A percentile compares a stretch with the other conserved stretches of the same genome.
Conservation (phyloP, 495 filamentous ascomycete genomes). For the Acidomyces sp. region DNA sequence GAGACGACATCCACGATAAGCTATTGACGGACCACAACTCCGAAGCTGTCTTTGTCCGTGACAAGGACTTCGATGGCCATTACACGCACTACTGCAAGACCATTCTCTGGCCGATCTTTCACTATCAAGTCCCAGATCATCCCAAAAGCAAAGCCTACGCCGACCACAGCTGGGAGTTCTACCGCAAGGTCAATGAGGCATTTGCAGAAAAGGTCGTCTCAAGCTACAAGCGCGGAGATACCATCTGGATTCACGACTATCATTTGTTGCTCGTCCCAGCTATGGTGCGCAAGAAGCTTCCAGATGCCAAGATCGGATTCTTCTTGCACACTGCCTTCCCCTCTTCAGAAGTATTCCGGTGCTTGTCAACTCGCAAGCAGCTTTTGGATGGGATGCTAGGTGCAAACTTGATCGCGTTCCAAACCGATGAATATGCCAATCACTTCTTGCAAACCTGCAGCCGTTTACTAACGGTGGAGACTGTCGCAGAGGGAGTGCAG, state of each 20-base stretch:
- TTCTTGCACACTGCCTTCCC: constrained; percentile 92
- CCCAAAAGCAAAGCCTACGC: constrained; percentile 95
- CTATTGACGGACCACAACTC: constrained; percentile 69
- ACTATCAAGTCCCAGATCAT: constrained; percentile 85
- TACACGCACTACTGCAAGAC: constrained; percentile 84
- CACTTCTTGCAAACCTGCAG: constrained; percentile 93
- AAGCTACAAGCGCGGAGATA: constrained; percentile 72
- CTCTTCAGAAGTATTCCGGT: constrained; percentile 88
- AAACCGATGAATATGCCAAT: constrained; percentile 79
- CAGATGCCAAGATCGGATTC: constrained; percentile 86
- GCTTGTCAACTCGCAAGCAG: constrained; percentile 68
- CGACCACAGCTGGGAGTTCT: constrained; percentile 91
- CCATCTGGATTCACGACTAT: constrained; percentile 91
- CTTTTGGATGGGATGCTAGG: constrained; percentile 83
- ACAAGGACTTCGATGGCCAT: constrained; percentile 82
- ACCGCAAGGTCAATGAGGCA: constrained; percentile 75
- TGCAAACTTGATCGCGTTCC: constrained; percentile 80
- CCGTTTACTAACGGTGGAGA: constrained; percentile 71
- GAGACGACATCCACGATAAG: constrained; percentile 63
- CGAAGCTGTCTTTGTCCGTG: constrained; percentile 66
- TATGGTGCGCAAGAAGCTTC: constrained; percentile 75
- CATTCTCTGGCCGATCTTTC: constrained; percentile 52
- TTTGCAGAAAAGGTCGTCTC: constrained; percentile 73
- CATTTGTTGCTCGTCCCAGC: constrained; percentile 81
- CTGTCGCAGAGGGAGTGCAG: constrained; percentile 73